A percentile compares a stretch with the other conserved stretches of the same genome.
Evolutionary conservation across 768 basidiomycete genomes (phyloP).

Genomic region (Russula sp.): DNA sequence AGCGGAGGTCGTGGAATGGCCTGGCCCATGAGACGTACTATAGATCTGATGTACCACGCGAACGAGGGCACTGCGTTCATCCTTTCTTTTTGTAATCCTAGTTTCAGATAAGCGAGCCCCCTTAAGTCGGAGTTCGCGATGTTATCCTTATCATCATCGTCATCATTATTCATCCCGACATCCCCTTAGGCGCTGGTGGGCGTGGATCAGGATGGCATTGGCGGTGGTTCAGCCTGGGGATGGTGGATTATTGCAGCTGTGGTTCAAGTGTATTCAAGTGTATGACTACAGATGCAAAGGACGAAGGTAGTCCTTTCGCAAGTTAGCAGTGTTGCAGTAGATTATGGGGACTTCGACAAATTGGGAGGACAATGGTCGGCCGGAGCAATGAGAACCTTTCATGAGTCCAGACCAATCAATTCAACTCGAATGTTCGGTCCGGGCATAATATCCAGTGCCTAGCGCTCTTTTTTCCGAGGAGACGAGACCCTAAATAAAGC

Average conservation of each 20-base stretch:
- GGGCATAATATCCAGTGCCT: neutral
- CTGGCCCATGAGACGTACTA: constrained; percentile 37
- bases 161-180: neutral
- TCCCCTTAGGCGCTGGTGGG: neutral
- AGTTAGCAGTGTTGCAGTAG: neutral
- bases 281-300: neutral
- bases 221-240: neutral
- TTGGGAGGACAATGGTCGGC: constrained; percentile 17
- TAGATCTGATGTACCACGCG: neutral
- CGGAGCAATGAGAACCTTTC: constrained; percentile 7
- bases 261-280: neutral
- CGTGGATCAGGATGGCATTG: neutral
- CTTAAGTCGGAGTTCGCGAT: neutral
- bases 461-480: neutral
- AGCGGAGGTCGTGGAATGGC: constrained; percentile 81
- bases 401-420: neutral
- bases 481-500: neutral
- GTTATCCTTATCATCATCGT: neutral
- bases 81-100: constrained; percentile 10
- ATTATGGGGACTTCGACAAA: constrained; percentile 2
- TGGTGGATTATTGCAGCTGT: neutral
- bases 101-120: constrained; percentile 15
- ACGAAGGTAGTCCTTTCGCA: neutral
- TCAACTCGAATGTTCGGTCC: neutral
- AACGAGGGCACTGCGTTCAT: neutral